Evolutionary conservation across 208 protist genomes (phyloP), one percentile per base, ranked within the genome.

Genomic region (Leptomonas pyrrhocoris): DNA sequence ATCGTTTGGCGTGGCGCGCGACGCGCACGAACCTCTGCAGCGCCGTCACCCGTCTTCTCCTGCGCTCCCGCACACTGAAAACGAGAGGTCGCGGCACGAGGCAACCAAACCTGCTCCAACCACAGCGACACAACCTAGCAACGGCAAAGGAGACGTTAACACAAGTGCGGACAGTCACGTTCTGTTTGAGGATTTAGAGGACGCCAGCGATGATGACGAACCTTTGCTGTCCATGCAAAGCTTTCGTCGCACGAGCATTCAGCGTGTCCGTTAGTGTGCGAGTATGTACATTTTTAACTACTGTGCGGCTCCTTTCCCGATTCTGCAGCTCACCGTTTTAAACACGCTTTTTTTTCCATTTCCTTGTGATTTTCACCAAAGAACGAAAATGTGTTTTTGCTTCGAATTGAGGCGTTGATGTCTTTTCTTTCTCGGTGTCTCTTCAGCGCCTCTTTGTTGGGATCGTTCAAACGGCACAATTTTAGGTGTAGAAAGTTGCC

Each of bases 191-290:
- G 68, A 80, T 53, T 56, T 70, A 25, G 74, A 77, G 45, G 46
- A 42, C 7, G 40, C 23, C 31, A 49, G 38, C 65, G 76, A 79
- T 43, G 75, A 79, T 3, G 85, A 87, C 25, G 84, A 85, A 45
- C 73, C 79, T 36, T 49, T 71, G 36, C 49, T 90, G 54, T 90
- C 81, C 19, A 80, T 86, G 53, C 68, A 80, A 43, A 81, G 67
- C 57, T 85, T 90, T 36, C 72, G 73, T 16, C 71, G 71, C 1
- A 53, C 71, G 9, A 76, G 45, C 56, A 66, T 76, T 40, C 71
- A 65, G 36, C 71, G 71, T 53, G 58, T 76, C 38, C 71, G 71
- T 21, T 76, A 50, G 56, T n/a, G 38, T 48, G 53, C 48, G 53
- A 56, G 43, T 59, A 19, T 68, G 28, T 65, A 42, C 66, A 36